Evolutionary conservation across 305 asterid species (phyloP).

Genomic region (Lippia alba): DNA sequence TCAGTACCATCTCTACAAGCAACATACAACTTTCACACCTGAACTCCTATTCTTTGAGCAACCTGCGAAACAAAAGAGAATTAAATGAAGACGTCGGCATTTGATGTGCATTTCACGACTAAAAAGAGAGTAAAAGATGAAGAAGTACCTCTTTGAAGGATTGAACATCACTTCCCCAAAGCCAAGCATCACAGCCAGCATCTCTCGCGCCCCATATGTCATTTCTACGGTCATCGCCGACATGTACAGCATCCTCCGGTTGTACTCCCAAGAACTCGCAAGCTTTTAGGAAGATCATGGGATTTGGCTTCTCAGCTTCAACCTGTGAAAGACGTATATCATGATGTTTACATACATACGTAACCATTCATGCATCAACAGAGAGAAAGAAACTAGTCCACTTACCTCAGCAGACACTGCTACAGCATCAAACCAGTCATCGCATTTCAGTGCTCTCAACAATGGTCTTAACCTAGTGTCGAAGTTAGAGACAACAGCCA

Average conservation of each 20-base stretch:
- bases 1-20: conserved; percentile 11
- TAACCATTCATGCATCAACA: not conserved
- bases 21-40: conserved; percentile 50
- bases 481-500: conserved; percentile 91
- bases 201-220: conserved; percentile 98
- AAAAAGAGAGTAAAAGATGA: not conserved
- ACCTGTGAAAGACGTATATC: conserved; percentile 55
- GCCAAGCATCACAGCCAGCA: conserved; percentile 99
- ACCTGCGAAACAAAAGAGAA: conserved; percentile 56
- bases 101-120: not conserved
- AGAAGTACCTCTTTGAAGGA: conserved; percentile 87
- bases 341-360: not conserved
- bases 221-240: conserved; percentile 96
- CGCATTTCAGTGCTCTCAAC: conserved; percentile 86
- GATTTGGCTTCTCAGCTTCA: conserved; percentile 97
- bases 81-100: not conserved
- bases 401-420: conserved; percentile 96
- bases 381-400: conserved; percentile 8
- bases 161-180: conserved; percentile 93
- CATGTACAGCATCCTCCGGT: conserved; percentile 95
- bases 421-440: conserved; percentile 98
- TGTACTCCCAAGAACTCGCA: conserved; percentile 87
- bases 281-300: conserved; percentile 90
- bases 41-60: conserved; percentile 89
- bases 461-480: conserved; percentile 90